Evolutionary conservation across 495 filamentous ascomycete species (phyloP).

Genomic region (Lichenothelia convexa): DNA sequence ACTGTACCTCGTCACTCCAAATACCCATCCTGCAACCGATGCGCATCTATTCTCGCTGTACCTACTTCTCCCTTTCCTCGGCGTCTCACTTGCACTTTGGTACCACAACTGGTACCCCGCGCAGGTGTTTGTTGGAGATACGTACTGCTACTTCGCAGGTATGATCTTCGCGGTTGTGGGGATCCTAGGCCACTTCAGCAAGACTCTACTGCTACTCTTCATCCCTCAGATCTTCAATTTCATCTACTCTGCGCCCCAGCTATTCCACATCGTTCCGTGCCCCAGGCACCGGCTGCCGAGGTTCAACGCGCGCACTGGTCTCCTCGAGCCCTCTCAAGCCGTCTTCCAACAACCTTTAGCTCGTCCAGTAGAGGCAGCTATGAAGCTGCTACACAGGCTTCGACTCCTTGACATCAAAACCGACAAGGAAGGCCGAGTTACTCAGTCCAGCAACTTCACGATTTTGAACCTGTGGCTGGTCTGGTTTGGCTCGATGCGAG

Average conservation of each 20-base stretch:
- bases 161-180: conserved; percentile 98
- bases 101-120: conserved; percentile 94
- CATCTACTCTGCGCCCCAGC: conserved; percentile 74
- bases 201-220: conserved; percentile 80
- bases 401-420: conserved; percentile 44
- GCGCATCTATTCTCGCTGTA: conserved; percentile 91
- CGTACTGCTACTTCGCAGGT: conserved; percentile 97
- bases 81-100: conserved; percentile 72
- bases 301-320: conserved; percentile 65
- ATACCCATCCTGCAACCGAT: conserved; percentile 84
- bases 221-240: conserved; percentile 96
- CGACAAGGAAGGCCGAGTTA: conserved; percentile 49
- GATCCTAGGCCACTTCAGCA: conserved; percentile 93
- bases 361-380: conserved; percentile 32
- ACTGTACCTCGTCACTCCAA: conserved; percentile 53
- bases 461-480: conserved; percentile 91
- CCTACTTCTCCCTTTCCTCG: conserved; percentile 83
- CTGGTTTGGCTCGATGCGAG: conserved; percentile 81
- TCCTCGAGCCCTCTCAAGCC: conserved; percentile 70
- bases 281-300: conserved; percentile 78
- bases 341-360: conserved; percentile 60
- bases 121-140: conserved; percentile 90
- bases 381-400: conserved; percentile 47
- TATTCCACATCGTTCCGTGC: conserved; percentile 78
- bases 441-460: conserved; percentile 77